phyloP scores from a whole-genome alignment of 805 yeast species.

The Vanderwaltozyma yarrowii region DNA sequence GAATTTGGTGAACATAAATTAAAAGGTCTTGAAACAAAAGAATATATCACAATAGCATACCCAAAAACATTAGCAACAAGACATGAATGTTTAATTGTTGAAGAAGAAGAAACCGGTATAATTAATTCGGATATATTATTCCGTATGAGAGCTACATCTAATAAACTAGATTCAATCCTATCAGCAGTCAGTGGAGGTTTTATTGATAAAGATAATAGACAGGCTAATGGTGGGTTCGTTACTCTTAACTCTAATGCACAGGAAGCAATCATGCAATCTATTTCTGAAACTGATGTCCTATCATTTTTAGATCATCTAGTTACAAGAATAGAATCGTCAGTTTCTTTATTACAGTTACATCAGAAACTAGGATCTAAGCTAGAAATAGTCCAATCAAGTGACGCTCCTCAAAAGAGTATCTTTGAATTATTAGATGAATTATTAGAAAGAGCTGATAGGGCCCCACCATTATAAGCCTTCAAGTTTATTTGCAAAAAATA shows the following conservation, averaged over 20 bases:
- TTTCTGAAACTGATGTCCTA: conserved; percentile 36
- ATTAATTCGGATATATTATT: conserved; percentile 34
- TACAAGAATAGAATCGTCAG: conserved; percentile 57
- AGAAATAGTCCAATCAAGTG: conserved; percentile 8
- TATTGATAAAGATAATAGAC: conserved; percentile 7
- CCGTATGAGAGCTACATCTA: conserved; percentile 43
- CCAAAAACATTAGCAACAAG: conserved; percentile 58
- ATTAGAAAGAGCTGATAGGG: conserved; percentile 3
- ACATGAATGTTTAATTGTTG: conserved; percentile 33
- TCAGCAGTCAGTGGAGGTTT: conserved; percentile 39
- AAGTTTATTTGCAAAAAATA: no score
- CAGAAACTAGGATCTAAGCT: conserved; percentile 24
- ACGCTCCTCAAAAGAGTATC: conserved; percentile 9
- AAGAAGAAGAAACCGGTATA: conserved; percentile 23
- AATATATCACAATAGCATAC: conserved; percentile 67
- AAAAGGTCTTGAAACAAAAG: conserved; percentile 92
- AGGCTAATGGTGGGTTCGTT: neutral
- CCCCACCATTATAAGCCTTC: neutral
- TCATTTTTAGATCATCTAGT: conserved; percentile 53
- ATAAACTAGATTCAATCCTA: conserved; percentile 49
- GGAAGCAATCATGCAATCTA: conserved; percentile 13
- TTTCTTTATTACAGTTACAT: conserved; percentile 36
- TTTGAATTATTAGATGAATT: conserved; percentile 23
- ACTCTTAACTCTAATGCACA: conserved; percentile 12
- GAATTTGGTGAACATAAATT: conserved; percentile 79